phyloP scores from a whole-genome alignment of 2,329 filamentous ascomycete genomes.

The Verticillium tricorpus region DNA sequence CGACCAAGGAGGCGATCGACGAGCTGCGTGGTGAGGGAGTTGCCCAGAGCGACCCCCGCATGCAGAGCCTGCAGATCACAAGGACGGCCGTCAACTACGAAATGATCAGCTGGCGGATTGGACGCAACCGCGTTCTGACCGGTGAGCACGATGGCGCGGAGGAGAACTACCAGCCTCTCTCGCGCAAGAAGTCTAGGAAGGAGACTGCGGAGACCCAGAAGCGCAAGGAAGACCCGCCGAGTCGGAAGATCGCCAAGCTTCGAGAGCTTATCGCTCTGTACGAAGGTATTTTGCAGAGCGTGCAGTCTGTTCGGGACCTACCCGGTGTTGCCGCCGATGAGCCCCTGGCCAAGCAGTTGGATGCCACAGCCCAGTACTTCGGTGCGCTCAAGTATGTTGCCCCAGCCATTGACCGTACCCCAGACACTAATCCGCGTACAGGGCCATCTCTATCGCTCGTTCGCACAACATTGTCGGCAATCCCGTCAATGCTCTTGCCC shows the following conservation, averaged over 20 bases:
- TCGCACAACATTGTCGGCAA: conserved; percentile 74
- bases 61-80: conserved; percentile 91
- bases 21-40: conserved; percentile 82
- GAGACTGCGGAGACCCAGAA: conserved; percentile 26
- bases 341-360: conserved; percentile 70
- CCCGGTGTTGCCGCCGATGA: conserved; percentile 85
- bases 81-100: conserved; percentile 92
- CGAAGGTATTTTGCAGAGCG: conserved; percentile 83
- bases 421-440: conserved; percentile 26
- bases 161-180: conserved; percentile 40
- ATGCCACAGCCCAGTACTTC: conserved; percentile 78
- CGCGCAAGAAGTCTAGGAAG: conserved; percentile 49
- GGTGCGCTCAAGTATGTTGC: conserved; percentile 71
- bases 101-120: conserved; percentile 90
- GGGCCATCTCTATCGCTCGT: conserved; percentile 77
- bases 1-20: conserved; percentile 88
- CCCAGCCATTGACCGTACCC: background rate
- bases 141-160: conserved; percentile 75
- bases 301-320: conserved; percentile 85
- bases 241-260: conserved; percentile 72
- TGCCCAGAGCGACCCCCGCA: conserved; percentile 74
- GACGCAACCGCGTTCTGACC: conserved; percentile 83
- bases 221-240: conserved; percentile 60
- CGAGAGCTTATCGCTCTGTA: conserved; percentile 87
- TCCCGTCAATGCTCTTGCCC: conserved; percentile 75